These are phyloP conservation scores for Lyophyllum decastes DNA, from an alignment of 768 basidiomycete genomes.

Conservation along the genomic window DNA sequence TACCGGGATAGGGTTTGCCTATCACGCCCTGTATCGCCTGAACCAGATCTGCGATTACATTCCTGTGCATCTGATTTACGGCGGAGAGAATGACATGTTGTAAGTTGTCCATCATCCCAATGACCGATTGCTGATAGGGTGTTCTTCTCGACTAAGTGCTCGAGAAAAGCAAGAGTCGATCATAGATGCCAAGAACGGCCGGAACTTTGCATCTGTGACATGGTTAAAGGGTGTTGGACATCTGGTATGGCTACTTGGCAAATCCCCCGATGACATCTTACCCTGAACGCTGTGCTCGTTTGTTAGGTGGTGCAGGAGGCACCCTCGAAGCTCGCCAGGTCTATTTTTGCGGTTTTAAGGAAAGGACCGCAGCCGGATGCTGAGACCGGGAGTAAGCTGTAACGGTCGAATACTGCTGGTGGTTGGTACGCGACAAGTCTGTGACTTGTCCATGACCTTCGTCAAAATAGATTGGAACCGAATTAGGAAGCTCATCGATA, in stretches of 20 bases:
- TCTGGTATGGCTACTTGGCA: slow-evolving; percentile 21
- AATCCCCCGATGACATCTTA: too few species aligned
- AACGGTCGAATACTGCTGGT: too few species aligned
- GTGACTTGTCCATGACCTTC: too few species aligned
- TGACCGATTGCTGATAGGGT: not conserved
- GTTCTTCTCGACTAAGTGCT: slow-evolving; percentile 11
- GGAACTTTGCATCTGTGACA: slow-evolving; percentile 27
- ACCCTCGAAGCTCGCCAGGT: slow-evolving; percentile 25
- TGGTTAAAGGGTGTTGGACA: slow-evolving; percentile 29
- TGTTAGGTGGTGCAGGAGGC: slow-evolving; percentile 30
- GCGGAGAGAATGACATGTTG: slow-evolving; percentile 32
- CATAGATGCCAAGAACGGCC: slow-evolving; percentile 20
- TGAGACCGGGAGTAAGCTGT: not conserved
- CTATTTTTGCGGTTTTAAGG: slow-evolving; percentile 19
- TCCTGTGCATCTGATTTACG: slow-evolving; percentile 31
- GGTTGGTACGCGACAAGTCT: too few species aligned
- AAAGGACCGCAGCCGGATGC: not conserved
- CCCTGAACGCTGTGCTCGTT: too few species aligned
- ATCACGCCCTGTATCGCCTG: slow-evolving; percentile 26
- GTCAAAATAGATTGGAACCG: too few species aligned
- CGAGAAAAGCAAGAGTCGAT: slow-evolving; percentile 25
- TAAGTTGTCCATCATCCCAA: slow-evolving; percentile 13
- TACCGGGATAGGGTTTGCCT: slow-evolving; percentile 21
- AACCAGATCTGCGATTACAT: slow-evolving; percentile 27
- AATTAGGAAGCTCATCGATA: too few species aligned